phyloP scores from a whole-genome alignment of 352 stramenopile genomes.

The Globisporangium emineosum region DNA sequence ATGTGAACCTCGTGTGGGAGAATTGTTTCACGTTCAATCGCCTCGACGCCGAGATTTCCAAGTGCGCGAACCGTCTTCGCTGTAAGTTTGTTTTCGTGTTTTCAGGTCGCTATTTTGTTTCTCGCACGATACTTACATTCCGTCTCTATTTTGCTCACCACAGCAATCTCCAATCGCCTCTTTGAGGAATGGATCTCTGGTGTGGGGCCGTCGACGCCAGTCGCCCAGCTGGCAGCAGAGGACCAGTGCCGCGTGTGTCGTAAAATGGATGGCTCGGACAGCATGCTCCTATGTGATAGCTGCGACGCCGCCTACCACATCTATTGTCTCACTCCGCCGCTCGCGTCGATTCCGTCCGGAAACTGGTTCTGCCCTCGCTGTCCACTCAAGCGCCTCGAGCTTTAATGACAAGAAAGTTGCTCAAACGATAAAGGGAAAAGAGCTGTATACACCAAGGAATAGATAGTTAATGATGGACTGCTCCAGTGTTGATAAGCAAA shows the following conservation, averaged over 20 bases:
- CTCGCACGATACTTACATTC: not conserved
- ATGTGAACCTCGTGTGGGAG: constrained; percentile 78
- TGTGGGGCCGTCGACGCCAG: constrained; percentile 45
- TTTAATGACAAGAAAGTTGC: constrained; percentile 4
- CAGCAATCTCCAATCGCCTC: constrained; percentile 77
- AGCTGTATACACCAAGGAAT: constrained; percentile 2
- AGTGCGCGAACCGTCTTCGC: constrained; percentile 67
- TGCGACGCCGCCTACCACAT: constrained; percentile 84
- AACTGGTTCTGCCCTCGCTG: constrained; percentile 84
- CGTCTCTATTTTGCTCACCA: not conserved
- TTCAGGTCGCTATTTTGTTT: too few species aligned
- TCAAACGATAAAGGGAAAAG: not conserved
- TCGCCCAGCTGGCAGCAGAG: constrained; percentile 53
- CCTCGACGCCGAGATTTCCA: constrained; percentile 76
- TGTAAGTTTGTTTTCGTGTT: constrained; percentile 41
- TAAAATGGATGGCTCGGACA: constrained; percentile 63
- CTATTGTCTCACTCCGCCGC: constrained; percentile 69
- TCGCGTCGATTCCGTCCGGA: constrained; percentile 54
- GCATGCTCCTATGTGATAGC: constrained; percentile 81
- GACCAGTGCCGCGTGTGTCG: constrained; percentile 68
- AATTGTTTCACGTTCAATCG: constrained; percentile 88
- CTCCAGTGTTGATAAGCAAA: not conserved
- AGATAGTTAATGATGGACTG: not conserved
- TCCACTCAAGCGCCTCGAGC: constrained; percentile 40
- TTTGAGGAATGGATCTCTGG: constrained; percentile 76